Percentiles rank a stretch among this genome's conserved stretches.
Conservation (phyloP, 345 rosid genomes). For the Carallia pectinifolia region DNA sequence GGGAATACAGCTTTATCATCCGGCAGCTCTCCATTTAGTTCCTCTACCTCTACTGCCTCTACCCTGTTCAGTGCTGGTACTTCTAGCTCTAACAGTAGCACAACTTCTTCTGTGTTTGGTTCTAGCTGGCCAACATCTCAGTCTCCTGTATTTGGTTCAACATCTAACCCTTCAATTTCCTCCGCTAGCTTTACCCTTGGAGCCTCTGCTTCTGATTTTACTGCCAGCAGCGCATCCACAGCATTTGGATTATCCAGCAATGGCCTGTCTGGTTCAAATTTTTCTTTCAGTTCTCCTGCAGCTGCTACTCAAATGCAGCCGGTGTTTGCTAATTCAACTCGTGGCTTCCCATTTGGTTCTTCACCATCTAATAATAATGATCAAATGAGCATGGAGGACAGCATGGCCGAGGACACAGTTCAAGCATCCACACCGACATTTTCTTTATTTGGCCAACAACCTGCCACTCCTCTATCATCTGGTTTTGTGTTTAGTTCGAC, state of each 20-base stretch:
- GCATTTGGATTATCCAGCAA: conserved; percentile 49
- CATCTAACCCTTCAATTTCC: conserved; percentile 41
- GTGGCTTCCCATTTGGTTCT: conserved; percentile 49
- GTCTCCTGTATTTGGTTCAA: conserved; percentile 42
- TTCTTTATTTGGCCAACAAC: conserved; percentile 51
- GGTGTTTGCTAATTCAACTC: conserved; percentile 42
- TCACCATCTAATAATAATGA: conserved; percentile 52
- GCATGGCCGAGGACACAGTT: conserved; percentile 93
- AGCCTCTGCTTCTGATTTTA: conserved; percentile 39
- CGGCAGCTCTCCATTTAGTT: conserved; percentile 45
- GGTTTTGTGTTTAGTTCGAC: conserved; percentile 41
- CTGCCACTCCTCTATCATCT: conserved; percentile 32
- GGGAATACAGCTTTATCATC: conserved; percentile 48
- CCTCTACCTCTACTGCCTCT: conserved; percentile 48
- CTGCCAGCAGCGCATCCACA: conserved; percentile 31
- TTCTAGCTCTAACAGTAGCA: conserved; percentile 42
- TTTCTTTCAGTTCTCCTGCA: conserved; percentile 51
- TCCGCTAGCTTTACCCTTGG: conserved; percentile 50
- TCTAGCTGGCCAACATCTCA: conserved; percentile 56
- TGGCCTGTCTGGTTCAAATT: conserved; percentile 41
- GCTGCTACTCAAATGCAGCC: conserved; percentile 46
- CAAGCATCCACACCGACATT: conserved; percentile 47
- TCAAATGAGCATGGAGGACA: conserved; percentile 88
- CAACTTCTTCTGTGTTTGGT: conserved; percentile 41
- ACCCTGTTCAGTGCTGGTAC: conserved; percentile 42